These are phyloP conservation scores for Lactarius deliciosus DNA, from an alignment of 768 basidiomycete genomes.

Conservation along the genomic window DNA sequence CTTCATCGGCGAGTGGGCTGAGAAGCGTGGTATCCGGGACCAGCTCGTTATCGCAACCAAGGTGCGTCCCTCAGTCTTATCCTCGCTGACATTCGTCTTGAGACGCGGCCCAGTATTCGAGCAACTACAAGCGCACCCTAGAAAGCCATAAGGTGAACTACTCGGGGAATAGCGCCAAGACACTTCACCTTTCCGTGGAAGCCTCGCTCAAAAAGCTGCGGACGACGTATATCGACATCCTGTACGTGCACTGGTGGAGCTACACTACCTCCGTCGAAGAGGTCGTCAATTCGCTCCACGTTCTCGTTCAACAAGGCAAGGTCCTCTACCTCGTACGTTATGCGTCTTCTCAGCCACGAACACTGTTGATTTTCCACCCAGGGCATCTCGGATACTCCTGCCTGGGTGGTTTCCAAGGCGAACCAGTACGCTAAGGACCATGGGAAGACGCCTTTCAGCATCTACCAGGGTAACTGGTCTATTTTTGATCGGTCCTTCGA, in stretches of 20 bases:
- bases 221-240: constrained; percentile 48
- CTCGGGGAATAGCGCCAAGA: constrained; percentile 46
- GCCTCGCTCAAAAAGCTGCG: constrained; percentile 48
- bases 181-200: constrained; percentile 40
- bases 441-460: constrained; percentile 40
- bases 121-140: constrained; percentile 30
- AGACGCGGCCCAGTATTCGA: not conserved
- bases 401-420: constrained; percentile 41
- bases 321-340: constrained; percentile 38
- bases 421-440: constrained; percentile 43
- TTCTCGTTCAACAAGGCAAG: constrained; percentile 50
- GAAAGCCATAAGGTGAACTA: constrained; percentile 35
- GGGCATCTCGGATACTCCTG: constrained; percentile 35
- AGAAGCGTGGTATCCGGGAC: constrained; percentile 44
- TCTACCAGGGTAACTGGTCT: constrained; percentile 41
- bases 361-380: not conserved
- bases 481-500: constrained; percentile 41
- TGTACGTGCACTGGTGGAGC: constrained; percentile 53
- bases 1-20: constrained; percentile 53
- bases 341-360: not conserved
- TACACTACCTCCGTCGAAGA: constrained; percentile 53
- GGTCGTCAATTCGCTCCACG: constrained; percentile 53
- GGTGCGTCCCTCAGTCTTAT: not conserved
- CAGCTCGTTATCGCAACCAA: constrained; percentile 50
- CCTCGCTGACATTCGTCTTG: not conserved